These are phyloP conservation scores for Aureobasidium sp. DNA, from an alignment of 2,329 filamentous ascomycete genomes.

Conservation along the genomic window DNA sequence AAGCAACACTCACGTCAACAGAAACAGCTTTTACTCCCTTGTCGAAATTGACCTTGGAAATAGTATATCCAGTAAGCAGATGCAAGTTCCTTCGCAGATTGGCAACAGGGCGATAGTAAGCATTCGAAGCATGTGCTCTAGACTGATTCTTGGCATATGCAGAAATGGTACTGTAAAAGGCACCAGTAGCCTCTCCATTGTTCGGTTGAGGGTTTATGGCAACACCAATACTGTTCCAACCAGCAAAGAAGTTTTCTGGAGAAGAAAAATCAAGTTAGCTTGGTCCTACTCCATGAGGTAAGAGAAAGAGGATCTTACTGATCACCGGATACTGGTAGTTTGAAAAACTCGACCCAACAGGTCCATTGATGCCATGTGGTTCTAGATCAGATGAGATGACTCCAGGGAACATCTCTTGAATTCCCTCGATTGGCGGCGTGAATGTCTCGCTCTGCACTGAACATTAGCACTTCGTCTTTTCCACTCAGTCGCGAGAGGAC, in stretches of 20 bases:
- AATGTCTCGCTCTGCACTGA: constrained; percentile 24
- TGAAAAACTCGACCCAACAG: constrained; percentile 20
- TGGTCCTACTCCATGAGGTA: background rate
- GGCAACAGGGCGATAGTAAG: constrained; percentile 28
- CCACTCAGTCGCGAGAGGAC: background rate
- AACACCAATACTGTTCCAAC: constrained; percentile 17
- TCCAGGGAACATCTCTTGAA: background rate
- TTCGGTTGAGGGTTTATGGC: constrained; percentile 20
- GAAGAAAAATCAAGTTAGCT: background rate
- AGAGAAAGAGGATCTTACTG: background rate
- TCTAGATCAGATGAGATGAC: constrained; percentile 14
- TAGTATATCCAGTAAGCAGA: constrained; percentile 23
- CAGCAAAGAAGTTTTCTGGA: constrained; percentile 18
- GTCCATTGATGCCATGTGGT: constrained; percentile 19
- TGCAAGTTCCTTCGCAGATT: constrained; percentile 27
- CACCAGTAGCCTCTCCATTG: constrained; percentile 23
- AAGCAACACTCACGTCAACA: background rate
- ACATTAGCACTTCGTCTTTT: background rate
- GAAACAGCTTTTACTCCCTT: background rate
- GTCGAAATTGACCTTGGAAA: constrained; percentile 17
- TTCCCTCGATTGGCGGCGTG: constrained; percentile 17
- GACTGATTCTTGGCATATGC: constrained; percentile 30
- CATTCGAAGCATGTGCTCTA: constrained; percentile 29
- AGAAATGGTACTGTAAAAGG: constrained; percentile 32
- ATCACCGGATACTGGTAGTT: constrained; percentile 21